Conservation (phyloP, 225 moss, liverwort and hornwort species). For the Anthoceros angustus region DNA sequence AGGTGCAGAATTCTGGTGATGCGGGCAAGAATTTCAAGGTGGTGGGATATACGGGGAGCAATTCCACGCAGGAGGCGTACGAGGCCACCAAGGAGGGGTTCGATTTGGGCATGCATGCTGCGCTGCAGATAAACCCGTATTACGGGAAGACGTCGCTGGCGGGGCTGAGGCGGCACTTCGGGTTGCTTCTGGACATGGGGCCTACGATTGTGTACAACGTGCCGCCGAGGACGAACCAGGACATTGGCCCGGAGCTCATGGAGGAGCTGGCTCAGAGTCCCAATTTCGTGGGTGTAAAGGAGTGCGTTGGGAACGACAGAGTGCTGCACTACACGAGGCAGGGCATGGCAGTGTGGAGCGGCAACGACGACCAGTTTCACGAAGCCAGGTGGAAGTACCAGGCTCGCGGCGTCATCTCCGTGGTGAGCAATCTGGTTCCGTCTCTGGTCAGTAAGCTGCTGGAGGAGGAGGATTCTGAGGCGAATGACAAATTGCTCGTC, state of each 20-base stretch:
- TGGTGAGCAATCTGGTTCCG: constrained; percentile 79
- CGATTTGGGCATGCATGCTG: constrained; percentile 75
- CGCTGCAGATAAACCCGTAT: constrained; percentile 88
- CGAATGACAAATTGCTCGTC: constrained; percentile 52
- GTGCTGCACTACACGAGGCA: constrained; percentile 32
- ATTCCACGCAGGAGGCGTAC: constrained; percentile 73
- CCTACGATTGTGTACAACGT: constrained; percentile 82
- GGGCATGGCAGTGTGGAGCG: constrained; percentile 64
- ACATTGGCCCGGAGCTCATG: constrained; percentile 44
- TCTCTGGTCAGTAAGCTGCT: constrained; percentile 45
- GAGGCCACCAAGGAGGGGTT: constrained; percentile 86
- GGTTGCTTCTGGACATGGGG: constrained; percentile 53
- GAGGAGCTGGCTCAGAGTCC: constrained; percentile 30
- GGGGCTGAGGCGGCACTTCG: constrained; percentile 58
- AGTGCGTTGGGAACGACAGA: constrained; percentile 65
- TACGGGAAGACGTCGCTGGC: constrained; percentile 74
- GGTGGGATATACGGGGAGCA: constrained; percentile 75
- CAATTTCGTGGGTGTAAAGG: constrained; percentile 78
- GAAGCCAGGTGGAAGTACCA: constrained; percentile 70
- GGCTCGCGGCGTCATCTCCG: constrained; percentile 76
- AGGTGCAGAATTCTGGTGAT: constrained; percentile 28
- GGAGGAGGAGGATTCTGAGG: constrained; percentile 32
- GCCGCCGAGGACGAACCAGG: constrained; percentile 75
- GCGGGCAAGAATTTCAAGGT: neutral
- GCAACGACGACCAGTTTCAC: constrained; percentile 84